Conservation (phyloP, 2,329 filamentous ascomycete species). For the Cadophora malorum region DNA sequence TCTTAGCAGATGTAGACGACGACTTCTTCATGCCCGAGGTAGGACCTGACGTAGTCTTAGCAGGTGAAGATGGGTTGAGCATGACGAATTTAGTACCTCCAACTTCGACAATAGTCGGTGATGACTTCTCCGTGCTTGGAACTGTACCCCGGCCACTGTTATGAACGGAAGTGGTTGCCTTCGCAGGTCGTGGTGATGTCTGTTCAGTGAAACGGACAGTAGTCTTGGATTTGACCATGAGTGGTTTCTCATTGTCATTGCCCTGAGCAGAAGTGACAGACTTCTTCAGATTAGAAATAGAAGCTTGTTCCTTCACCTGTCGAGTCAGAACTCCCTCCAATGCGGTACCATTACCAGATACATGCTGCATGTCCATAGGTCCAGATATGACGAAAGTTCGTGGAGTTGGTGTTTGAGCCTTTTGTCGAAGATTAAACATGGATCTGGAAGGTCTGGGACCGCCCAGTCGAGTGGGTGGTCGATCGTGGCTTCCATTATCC, state of each 20-base stretch:
- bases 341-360: not conserved
- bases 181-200: not conserved
- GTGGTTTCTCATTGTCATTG: not conserved
- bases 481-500: not conserved
- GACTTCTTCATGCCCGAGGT: not conserved
- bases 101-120: not conserved
- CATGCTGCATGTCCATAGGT: constrained; percentile 6
- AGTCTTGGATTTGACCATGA: not conserved
- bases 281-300: not conserved
- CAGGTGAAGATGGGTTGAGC: not conserved
- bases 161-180: constrained; percentile 2
- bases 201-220: constrained; percentile 2
- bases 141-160: not conserved
- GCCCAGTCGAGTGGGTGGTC: no score
- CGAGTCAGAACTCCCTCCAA: constrained; percentile 1
- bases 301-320: not conserved
- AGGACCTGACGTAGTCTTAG: not conserved
- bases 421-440: constrained; percentile 19
- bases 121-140: not conserved
- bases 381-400: not conserved
- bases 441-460: constrained; percentile 12
- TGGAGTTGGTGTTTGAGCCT: not conserved
- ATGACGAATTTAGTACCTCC: constrained; percentile 9
- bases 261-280: not conserved
- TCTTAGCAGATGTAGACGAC: not conserved